phyloP scores from a whole-genome alignment of 2,329 filamentous ascomycete species.

The Pestalotiopsis sp. region DNA sequence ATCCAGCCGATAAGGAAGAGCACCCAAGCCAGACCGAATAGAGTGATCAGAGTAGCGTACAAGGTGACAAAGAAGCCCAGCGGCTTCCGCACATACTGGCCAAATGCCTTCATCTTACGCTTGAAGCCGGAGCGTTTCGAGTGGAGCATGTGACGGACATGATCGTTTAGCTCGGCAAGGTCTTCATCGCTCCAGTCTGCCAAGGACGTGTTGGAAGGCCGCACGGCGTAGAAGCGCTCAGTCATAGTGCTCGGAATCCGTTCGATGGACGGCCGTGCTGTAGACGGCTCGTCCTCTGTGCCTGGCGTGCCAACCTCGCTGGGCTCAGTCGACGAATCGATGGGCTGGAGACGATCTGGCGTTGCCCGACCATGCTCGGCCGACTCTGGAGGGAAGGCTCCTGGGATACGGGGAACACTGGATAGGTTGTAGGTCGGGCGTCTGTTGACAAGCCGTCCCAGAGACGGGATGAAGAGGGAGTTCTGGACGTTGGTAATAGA shows the following conservation, averaged over 20 bases:
- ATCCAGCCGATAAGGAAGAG: conserved; percentile 92
- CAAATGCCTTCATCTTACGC: conserved; percentile 76
- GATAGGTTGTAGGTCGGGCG: conserved; percentile 77
- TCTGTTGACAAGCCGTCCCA: conserved; percentile 76
- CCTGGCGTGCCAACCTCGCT: conserved; percentile 22
- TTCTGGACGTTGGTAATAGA: conserved; percentile 90
- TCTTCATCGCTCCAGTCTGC: conserved; percentile 77
- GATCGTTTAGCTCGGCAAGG: conserved; percentile 59
- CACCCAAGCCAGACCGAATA: conserved; percentile 87
- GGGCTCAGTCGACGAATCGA: background rate
- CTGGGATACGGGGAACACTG: conserved; percentile 34
- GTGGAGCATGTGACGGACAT: conserved; percentile 86
- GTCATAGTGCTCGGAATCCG: conserved; percentile 59
- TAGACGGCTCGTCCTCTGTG: conserved; percentile 18
- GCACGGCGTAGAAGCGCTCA: conserved; percentile 74
- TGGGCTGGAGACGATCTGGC: background rate
- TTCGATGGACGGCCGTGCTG: conserved; percentile 28
- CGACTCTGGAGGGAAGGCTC: conserved; percentile 10
- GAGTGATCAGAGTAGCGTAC: conserved; percentile 79
- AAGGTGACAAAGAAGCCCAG: conserved; percentile 83
- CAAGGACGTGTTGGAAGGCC: conserved; percentile 72
- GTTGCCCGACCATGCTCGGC: background rate
- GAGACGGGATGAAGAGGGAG: conserved; percentile 80
- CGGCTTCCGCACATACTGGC: conserved; percentile 74
- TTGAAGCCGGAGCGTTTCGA: conserved; percentile 80